Percentiles rank a stretch among this genome's conserved stretches.
Evolutionary conservation across 352 stramenopile genomes (phyloP).

Genomic region (Phytophthora podocarpi): DNA sequence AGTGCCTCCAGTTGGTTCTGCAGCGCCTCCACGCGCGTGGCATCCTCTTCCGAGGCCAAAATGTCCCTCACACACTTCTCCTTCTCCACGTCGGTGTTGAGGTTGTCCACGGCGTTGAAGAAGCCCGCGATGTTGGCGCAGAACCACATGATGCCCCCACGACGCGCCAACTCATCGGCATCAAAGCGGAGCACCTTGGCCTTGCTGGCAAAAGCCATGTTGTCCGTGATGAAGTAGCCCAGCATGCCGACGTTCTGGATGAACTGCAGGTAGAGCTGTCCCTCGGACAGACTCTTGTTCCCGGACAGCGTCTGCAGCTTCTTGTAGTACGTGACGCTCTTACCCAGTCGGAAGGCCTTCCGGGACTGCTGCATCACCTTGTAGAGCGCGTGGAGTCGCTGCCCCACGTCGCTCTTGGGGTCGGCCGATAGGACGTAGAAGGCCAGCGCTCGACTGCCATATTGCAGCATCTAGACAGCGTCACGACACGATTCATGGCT

Average conservation of each 20-base stretch:
- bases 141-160: slow-evolving; percentile 85
- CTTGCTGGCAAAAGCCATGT: slow-evolving; percentile 84
- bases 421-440: slow-evolving; percentile 82
- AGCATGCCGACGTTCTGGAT: slow-evolving; percentile 86
- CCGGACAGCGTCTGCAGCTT: slow-evolving; percentile 62
- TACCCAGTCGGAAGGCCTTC: slow-evolving; percentile 87
- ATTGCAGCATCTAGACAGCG: slow-evolving; percentile 67
- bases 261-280: slow-evolving; percentile 67
- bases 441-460: slow-evolving; percentile 77
- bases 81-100: slow-evolving; percentile 82
- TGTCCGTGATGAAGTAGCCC: slow-evolving; percentile 89
- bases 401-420: slow-evolving; percentile 81
- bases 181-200: slow-evolving; percentile 74
- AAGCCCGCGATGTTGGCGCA: slow-evolving; percentile 85
- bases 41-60: slow-evolving; percentile 70
- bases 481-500: background rate
- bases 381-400: slow-evolving; percentile 79
- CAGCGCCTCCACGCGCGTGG: slow-evolving; percentile 52
- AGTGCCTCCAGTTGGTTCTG: slow-evolving; percentile 67
- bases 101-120: slow-evolving; percentile 65
- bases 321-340: slow-evolving; percentile 83
- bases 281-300: slow-evolving; percentile 62
- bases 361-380: slow-evolving; percentile 82
- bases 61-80: slow-evolving; percentile 81
- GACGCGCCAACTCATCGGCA: slow-evolving; percentile 62